phyloP scores from a whole-genome alignment of 2,329 filamentous ascomycete genomes.

The Colletotrichum coccodes region DNA sequence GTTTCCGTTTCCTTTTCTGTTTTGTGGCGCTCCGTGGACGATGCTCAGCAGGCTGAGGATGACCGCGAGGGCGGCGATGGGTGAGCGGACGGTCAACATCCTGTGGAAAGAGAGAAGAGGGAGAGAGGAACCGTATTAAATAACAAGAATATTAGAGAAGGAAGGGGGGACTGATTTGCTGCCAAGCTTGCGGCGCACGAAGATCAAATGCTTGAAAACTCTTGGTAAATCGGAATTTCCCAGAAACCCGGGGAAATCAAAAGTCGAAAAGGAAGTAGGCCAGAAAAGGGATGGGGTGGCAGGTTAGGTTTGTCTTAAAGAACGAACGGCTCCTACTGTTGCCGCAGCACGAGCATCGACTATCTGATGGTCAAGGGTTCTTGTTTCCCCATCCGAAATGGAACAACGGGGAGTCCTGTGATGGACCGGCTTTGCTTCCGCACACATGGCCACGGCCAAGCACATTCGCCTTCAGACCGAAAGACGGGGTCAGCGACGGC shows the following conservation, averaged over 20 bases:
- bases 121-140: background rate
- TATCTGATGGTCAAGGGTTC: conserved; percentile 15
- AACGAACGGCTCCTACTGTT: too few species aligned
- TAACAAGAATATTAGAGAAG: background rate
- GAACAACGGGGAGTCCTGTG: background rate
- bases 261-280: background rate
- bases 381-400: conserved; percentile 5
- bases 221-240: conserved; percentile 23
- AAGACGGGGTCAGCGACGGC: background rate
- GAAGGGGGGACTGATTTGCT: background rate
- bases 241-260: conserved; percentile 27
- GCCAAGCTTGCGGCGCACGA: conserved; percentile 30
- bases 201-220: conserved; percentile 14
- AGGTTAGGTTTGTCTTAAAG: conserved; percentile 28
- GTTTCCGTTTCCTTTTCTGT: conserved; percentile 26
- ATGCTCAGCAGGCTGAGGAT: conserved; percentile 30
- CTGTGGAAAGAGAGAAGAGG: background rate
- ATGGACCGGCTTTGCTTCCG: background rate
- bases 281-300: conserved; percentile 10
- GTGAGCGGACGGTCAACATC: conserved; percentile 34
- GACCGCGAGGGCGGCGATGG: conserved; percentile 25
- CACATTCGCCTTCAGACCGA: conserved; percentile 3
- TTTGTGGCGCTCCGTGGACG: conserved; percentile 30
- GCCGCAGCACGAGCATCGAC: background rate
- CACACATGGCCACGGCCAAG: background rate